These are phyloP conservation scores for Tulasnella sp. DNA, from an alignment of 768 basidiomycete genomes.

Conservation along the genomic window DNA sequence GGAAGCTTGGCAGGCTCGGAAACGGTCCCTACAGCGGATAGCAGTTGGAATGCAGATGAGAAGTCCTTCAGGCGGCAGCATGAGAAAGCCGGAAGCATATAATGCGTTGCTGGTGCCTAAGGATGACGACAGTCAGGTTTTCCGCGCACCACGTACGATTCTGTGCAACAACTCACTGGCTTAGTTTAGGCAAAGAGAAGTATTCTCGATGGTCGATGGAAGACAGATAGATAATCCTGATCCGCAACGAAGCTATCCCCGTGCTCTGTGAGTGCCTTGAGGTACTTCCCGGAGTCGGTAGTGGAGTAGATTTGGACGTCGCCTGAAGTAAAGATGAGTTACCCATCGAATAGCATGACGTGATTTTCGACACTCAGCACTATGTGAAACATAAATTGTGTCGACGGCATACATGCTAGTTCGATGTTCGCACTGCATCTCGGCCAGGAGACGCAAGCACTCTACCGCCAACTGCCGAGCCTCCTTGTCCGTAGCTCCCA, in stretches of 20 bases:
- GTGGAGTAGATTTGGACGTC: constrained; percentile 57
- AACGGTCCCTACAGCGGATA: constrained; percentile 38
- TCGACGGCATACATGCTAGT: constrained; percentile 61
- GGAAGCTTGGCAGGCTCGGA: constrained; percentile 40
- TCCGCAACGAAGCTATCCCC: constrained; percentile 25
- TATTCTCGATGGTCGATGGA: constrained; percentile 50
- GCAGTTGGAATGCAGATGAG: constrained; percentile 39
- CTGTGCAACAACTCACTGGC: constrained; percentile 42
- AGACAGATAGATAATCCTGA: constrained; percentile 39
- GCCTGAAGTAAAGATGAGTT: not conserved
- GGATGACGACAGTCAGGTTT: not conserved
- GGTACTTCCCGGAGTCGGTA: constrained; percentile 48
- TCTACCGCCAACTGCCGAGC: constrained; percentile 44
- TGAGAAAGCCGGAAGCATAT: constrained; percentile 76
- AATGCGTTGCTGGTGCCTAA: constrained; percentile 58
- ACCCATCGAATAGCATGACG: not conserved
- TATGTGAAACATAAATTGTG: constrained; percentile 51
- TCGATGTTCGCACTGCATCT: constrained; percentile 26
- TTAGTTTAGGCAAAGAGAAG: constrained; percentile 32
- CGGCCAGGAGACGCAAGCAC: constrained; percentile 40
- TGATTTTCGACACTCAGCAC: constrained; percentile 32
- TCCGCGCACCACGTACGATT: constrained; percentile 39
- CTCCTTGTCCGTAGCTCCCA: constrained; percentile 35
- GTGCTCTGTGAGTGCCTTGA: constrained; percentile 21
- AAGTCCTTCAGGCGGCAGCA: constrained; percentile 44